Base-by-base conservation (phyloP, 2,329 filamentous ascomycete species). In the Aspergillus bombycis region DNA sequence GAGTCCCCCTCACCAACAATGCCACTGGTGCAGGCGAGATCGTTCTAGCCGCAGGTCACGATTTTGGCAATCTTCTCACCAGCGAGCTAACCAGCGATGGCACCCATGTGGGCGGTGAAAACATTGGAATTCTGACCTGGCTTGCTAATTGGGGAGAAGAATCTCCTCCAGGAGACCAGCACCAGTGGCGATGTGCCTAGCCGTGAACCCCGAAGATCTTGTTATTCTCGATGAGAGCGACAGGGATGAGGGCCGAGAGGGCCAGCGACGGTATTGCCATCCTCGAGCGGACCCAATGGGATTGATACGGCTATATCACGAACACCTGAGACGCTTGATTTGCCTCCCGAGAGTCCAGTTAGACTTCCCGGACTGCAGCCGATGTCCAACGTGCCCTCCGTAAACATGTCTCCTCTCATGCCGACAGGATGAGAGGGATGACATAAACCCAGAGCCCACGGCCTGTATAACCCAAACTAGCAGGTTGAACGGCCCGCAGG, bases 161-260 rank as follows among this genome's bases (percentile, higher is more conserved):
- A 90, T 84, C 55, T 85, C 79, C 88, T 95, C 94, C 75, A 98
- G 84, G 83, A 94, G 90, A 73, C 79, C 88, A 54, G 91, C 82
- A 73, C 98, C 89, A 71, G 93, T 91, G 74, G 87, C 81, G 74
- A 97, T 82, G 74, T 96, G 93, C 79, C 93, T 91, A 73, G 91
- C 91, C 81, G 91, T 90, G 75, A 91, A 93, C 85, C 85, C 98
- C 94, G 65, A 95, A 94, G 74, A 96, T 96, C 87, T 96, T 96
- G 84, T 93, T 95, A 75, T 97, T 89, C 80, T 92, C 88, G 78
- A 98, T 91, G 80, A 90, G 85, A 86, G 95, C 95, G 71, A 98
- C 95, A 84, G 95, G 94, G 81, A 83, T 84, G 69, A 99, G 88
- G 72, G 95, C 6, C 19, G 3, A 3, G 38, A 41, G 19, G 7